These are phyloP conservation scores for Podospora pseudoanserina DNA, from an alignment of 495 filamentous ascomycete species.

Conservation along the genomic window DNA sequence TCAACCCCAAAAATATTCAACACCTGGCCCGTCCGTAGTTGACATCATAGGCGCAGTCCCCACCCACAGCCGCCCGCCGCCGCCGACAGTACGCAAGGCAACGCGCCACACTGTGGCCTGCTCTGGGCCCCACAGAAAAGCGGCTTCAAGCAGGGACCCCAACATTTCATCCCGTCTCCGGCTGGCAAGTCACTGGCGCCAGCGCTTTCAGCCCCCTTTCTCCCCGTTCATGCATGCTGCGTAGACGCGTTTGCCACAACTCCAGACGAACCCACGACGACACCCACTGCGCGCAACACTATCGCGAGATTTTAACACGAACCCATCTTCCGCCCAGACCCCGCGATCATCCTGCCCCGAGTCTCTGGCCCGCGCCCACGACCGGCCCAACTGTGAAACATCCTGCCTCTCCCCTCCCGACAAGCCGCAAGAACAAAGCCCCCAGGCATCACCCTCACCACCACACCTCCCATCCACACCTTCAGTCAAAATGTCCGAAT, in stretches of 20 bases:
- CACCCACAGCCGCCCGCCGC: not conserved
- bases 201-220: conserved; percentile 4
- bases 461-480: conserved; percentile 8
- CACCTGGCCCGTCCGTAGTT: not conserved
- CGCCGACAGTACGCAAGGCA: not conserved
- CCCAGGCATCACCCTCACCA: not conserved
- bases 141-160: conserved; percentile 1
- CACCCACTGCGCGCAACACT: not conserved
- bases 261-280: not conserved
- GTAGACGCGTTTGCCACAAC: not conserved
- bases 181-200: not conserved
- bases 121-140: not conserved
- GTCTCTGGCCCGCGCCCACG: not conserved
- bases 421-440: not conserved
- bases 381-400: not conserved
- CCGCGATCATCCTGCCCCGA: not conserved
- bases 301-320: not conserved
- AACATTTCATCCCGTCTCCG: not conserved
- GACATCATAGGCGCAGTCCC: not conserved
- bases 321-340: not conserved
- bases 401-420: not conserved
- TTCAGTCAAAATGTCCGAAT: conserved; percentile 69
- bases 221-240: not conserved
- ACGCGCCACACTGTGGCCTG: conserved; percentile 2
- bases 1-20: not conserved